Evolutionary conservation across 139 green algal genomes (phyloP), one percentile per base, ranked within the genome.

Genomic region (Deuterostichococcus epilithicus): DNA sequence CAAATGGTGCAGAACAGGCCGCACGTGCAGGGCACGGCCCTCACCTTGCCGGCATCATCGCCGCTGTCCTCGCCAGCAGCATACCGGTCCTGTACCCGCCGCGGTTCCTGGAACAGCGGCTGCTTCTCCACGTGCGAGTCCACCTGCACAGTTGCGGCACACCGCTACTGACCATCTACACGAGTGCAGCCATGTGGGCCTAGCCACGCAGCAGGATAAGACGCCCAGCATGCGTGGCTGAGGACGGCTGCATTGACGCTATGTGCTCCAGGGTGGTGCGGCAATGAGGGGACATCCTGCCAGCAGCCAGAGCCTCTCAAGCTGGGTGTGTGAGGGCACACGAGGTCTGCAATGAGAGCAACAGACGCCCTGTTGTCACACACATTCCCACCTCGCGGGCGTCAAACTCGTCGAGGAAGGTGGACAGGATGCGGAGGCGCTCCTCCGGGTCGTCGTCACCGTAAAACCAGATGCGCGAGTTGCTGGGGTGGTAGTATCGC

Each of bases 381-480:
- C n/a, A 1, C 5, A 26, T 15, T n/a, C n/a, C n/a, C n/a, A 60
- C 34, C 44, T 76, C 52, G 23, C 83, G 80, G 5, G 74, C 69
- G 59, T 97, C 92, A 81, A 97, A 98, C 77, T 93, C 85, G 66
- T 84, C 65, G 32, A 99, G 88, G 82, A 93, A 97, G 2, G 70
- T 70, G 65, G 84, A 84, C 47, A 99, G 81, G 52, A 96, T 83
- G 60, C 82, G 69, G 70, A 99, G 90, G 33, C 96, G 90, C 86
- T 97, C 87, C 63, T 92, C 80, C 0, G 93, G 85, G 25, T 92
- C 84, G 75, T 99, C 96, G 73, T 99, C 94, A 38, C 96, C 96
- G 74, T 97, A 98, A 89, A 99, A 98, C 96, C 96, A 99, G 88
- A 99, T 94, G 45, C 94, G 85, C 3, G 93, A 86, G 78, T 98